These are phyloP conservation scores for Eucalyptus erythrocorys DNA, from an alignment of 345 rosid species.

Conservation along the genomic window DNA sequence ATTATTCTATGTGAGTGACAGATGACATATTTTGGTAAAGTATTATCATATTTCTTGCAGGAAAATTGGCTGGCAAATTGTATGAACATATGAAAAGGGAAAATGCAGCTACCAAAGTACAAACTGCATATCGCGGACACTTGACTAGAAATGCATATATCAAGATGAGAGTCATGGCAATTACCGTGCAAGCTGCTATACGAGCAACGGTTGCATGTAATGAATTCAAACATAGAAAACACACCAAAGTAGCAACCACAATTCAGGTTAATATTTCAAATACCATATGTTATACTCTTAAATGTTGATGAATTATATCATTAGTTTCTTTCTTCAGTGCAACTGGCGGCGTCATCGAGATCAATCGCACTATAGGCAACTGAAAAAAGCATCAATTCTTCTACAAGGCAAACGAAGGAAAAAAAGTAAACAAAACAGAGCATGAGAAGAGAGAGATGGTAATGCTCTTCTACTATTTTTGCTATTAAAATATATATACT, in stretches of 20 bases:
- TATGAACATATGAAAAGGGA: constrained; percentile 28
- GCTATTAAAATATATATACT: neutral
- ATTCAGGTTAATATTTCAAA: constrained; percentile 40
- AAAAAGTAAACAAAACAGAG: neutral
- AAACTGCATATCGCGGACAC: constrained; percentile 61
- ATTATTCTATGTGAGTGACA: neutral
- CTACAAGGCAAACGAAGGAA: neutral
- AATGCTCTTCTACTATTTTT: neutral
- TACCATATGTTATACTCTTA: constrained; percentile 1
- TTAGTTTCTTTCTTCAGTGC: neutral
- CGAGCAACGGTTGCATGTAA: constrained; percentile 43
- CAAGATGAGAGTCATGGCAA: constrained; percentile 32
- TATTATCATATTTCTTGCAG: constrained; percentile 9
- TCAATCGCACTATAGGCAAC: neutral
- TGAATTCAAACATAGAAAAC: constrained; percentile 18
- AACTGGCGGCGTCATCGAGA: constrained; percentile 6
- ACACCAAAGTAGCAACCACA: constrained; percentile 25
- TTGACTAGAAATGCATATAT: constrained; percentile 28
- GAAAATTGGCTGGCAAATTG: constrained; percentile 31
- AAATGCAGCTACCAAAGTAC: constrained; percentile 59
- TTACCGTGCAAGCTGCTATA: constrained; percentile 48
- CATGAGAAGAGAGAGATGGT: neutral
- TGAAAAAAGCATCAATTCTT: neutral
- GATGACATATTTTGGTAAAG: neutral
- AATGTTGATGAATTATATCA: neutral